These are phyloP conservation scores for Hygrophorus pudorinus DNA, from an alignment of 768 basidiomycete genomes.

Conservation along the genomic window DNA sequence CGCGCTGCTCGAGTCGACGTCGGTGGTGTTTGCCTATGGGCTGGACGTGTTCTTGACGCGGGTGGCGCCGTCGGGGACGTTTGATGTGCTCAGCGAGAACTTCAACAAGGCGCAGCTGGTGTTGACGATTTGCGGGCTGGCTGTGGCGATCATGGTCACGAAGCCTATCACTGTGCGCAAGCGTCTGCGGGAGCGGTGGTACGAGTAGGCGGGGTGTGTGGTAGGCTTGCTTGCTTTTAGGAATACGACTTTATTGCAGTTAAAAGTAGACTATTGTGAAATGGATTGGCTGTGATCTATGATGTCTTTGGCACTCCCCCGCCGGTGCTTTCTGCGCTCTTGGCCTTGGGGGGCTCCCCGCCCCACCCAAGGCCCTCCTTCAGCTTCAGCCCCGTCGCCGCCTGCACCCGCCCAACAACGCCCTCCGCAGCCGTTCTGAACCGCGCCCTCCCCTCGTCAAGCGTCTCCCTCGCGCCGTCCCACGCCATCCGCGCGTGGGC, in stretches of 20 bases:
- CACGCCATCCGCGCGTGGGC: constrained; percentile 52
- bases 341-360: no score
- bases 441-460: constrained; percentile 33
- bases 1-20: constrained; percentile 85
- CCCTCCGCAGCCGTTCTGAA: constrained; percentile 34
- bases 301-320: no score
- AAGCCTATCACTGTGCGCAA: constrained; percentile 75
- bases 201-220: constrained; percentile 26
- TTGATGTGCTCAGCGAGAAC: constrained; percentile 83
- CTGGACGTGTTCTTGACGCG: constrained; percentile 86
- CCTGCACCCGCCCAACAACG: constrained; percentile 49
- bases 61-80: constrained; percentile 78
- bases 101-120: constrained; percentile 93
- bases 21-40: constrained; percentile 77
- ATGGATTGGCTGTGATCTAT: not conserved
- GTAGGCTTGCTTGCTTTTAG: no score
- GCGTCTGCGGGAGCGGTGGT: constrained; percentile 63
- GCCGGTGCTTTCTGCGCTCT: no score
- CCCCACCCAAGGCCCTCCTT: constrained; percentile 45
- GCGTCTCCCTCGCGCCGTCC: constrained; percentile 44
- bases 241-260: no score
- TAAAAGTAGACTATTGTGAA: no score
- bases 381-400: constrained; percentile 65
- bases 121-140: constrained; percentile 65
- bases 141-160: constrained; percentile 66